These are phyloP conservation scores for Cordyceps fumosorosea DNA, from an alignment of 2,329 filamentous ascomycete species.

Conservation along the genomic window DNA sequence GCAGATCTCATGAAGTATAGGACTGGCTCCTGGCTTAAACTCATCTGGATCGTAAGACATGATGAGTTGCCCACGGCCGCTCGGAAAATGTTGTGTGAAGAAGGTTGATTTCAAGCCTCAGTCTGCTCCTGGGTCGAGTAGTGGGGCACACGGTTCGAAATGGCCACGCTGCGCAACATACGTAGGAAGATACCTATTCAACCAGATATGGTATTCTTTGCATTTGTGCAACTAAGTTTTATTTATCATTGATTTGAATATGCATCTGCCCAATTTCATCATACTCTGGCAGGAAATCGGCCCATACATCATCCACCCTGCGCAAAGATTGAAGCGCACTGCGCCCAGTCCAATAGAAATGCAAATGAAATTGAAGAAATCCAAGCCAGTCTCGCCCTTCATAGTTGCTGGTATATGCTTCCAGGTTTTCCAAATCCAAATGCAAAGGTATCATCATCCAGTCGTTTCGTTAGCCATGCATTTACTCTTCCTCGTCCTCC, in stretches of 20 bases:
- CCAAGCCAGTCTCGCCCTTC: background rate
- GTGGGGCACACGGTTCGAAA: background rate
- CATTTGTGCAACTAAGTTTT: too few relatives aligned
- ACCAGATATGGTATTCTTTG: background rate
- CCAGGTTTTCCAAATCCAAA: background rate
- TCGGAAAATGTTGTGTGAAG: background rate
- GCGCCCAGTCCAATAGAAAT: background rate
- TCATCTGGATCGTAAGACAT: background rate
- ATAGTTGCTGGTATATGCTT: background rate
- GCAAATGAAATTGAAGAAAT: background rate
- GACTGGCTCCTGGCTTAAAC: constrained; percentile 21
- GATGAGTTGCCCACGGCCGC: background rate
- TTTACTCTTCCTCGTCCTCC: constrained; percentile 61
- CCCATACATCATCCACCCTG: background rate
- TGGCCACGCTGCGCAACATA: background rate
- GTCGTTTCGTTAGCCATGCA: background rate
- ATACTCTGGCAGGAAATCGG: background rate
- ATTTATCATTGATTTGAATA: background rate
- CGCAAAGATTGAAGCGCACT: background rate
- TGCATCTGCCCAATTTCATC: background rate
- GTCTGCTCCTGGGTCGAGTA: background rate
- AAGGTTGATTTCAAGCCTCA: background rate
- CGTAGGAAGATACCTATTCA: too few relatives aligned
- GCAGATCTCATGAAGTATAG: constrained; percentile 30
- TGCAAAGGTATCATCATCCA: constrained; percentile 7